These are phyloP conservation scores for Pythium phragmitis DNA, from an alignment of 352 stramenopile genomes.

Conservation along the genomic window DNA sequence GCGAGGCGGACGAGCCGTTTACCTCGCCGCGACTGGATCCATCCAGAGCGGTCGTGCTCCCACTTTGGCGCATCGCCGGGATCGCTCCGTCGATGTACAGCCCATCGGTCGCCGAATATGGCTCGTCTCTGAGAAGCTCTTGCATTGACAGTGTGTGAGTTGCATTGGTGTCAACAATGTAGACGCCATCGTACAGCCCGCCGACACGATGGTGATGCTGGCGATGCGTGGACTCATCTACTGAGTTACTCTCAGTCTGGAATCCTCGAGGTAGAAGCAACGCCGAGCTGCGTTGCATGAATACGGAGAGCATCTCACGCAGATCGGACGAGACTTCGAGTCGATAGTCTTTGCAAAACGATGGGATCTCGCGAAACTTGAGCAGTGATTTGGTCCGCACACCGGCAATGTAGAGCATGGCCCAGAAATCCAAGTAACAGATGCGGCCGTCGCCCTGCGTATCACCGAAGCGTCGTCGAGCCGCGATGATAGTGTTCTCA, in stretches of 20 bases:
- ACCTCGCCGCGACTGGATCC: background rate
- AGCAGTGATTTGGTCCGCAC: slow-evolving; percentile 52
- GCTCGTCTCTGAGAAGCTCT: slow-evolving; percentile 34
- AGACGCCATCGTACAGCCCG: slow-evolving; percentile 27
- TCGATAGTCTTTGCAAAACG: slow-evolving; percentile 75
- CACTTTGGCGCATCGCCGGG: slow-evolving; percentile 20
- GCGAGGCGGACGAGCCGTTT: background rate
- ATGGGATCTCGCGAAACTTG: slow-evolving; percentile 66
- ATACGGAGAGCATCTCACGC: slow-evolving; percentile 41
- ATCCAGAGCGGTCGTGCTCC: slow-evolving; percentile 18
- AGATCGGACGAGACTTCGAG: slow-evolving; percentile 64
- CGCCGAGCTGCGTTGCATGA: slow-evolving; percentile 61
- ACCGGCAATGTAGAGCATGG: slow-evolving; percentile 76
- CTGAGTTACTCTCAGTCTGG: slow-evolving; percentile 48
- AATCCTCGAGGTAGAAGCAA: slow-evolving; percentile 58
- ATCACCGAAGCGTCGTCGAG: slow-evolving; percentile 50
- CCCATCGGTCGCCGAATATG: background rate
- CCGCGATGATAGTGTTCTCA: slow-evolving; percentile 49
- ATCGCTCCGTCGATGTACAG: slow-evolving; percentile 22
- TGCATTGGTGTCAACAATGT: slow-evolving; percentile 10
- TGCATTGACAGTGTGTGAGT: slow-evolving; percentile 38
- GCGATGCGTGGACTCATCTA: slow-evolving; percentile 29
- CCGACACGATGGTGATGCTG: slow-evolving; percentile 13
- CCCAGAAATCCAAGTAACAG: slow-evolving; percentile 85
- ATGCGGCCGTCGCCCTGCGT: slow-evolving; percentile 54